Evolutionary conservation across 140 eudicot species (phyloP).

Genomic region (Ambrosia hybrid): DNA sequence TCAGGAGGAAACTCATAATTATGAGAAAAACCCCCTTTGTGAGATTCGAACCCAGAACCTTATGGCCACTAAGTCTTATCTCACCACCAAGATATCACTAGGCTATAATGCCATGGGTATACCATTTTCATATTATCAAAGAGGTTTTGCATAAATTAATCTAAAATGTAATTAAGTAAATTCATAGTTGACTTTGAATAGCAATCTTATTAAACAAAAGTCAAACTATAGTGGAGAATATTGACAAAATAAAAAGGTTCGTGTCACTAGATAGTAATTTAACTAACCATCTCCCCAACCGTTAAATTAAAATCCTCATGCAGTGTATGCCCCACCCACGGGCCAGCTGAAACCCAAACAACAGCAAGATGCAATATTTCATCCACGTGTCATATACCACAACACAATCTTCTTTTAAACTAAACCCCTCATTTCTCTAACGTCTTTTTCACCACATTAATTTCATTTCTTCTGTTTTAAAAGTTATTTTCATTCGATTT

Average conservation of each 20-base stretch:
- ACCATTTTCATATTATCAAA: background rate
- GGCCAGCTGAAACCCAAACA: background rate
- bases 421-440: conserved; percentile 26
- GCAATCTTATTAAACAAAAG: background rate
- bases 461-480: background rate
- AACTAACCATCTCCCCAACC: conserved; percentile 31
- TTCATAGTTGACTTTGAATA: conserved; percentile 2
- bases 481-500: too few relatives aligned
- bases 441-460: conserved; percentile 30
- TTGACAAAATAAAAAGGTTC: background rate
- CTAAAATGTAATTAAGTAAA: background rate
- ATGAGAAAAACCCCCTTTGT: too few relatives aligned
- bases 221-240: background rate
- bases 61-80: too few relatives aligned
- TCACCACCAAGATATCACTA: too few relatives aligned
- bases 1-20: too few relatives aligned
- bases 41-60: too few relatives aligned
- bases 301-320: conserved; percentile 24
- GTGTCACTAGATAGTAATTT: background rate
- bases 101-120: too few relatives aligned
- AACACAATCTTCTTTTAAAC: background rate
- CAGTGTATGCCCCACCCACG: background rate
- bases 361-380: background rate
- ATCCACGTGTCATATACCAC: background rate
- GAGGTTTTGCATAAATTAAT: background rate